A percentile compares a stretch with the other conserved stretches of the same genome.
These are phyloP conservation scores for Mycosphaerella sp. DNA, from an alignment of 2,329 filamentous ascomycete species.

Conservation along the genomic window DNA sequence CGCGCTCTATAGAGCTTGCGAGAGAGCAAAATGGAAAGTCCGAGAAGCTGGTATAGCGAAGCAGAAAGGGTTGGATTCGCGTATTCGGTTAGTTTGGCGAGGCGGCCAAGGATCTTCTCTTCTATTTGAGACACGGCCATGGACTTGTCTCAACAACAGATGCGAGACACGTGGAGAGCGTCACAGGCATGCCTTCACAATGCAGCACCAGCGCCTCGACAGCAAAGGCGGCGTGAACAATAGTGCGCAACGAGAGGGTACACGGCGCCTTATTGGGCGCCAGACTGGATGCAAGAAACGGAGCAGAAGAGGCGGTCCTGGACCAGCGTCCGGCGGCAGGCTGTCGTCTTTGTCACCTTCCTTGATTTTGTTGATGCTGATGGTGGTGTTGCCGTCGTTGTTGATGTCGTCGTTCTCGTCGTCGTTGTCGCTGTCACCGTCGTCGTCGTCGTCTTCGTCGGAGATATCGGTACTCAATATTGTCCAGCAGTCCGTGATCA, in stretches of 20 bases:
- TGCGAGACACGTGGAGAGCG: not conserved
- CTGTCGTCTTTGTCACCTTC: too few relatives aligned
- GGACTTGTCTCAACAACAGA: slow-evolving; percentile 18
- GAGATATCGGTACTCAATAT: too few relatives aligned
- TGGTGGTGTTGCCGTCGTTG: too few relatives aligned
- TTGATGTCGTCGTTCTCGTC: too few relatives aligned
- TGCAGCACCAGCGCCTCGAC: slow-evolving; percentile 8
- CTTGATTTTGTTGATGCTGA: not conserved
- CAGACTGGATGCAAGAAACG: too few relatives aligned
- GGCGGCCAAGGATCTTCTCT: slow-evolving; percentile 88
- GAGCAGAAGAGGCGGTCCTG: too few relatives aligned
- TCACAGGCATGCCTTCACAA: slow-evolving; percentile 12
- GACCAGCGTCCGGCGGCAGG: too few relatives aligned
- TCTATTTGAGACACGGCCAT: slow-evolving; percentile 98
- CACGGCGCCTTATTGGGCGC: too few relatives aligned
- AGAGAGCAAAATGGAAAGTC: slow-evolving; percentile 81
- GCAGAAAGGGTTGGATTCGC: slow-evolving; percentile 73
- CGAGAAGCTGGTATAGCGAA: slow-evolving; percentile 85
- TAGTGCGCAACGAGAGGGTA: not conserved
- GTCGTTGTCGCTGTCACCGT: too few relatives aligned
- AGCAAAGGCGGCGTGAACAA: slow-evolving; percentile 6
- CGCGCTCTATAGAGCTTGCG: slow-evolving; percentile 76
- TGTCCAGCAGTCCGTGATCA: too few relatives aligned
- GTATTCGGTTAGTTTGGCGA: slow-evolving; percentile 71
- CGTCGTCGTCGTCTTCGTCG: too few relatives aligned